Evolutionary conservation across 495 filamentous ascomycete species (phyloP).

Genomic region (Penicillium mononematosum): DNA sequence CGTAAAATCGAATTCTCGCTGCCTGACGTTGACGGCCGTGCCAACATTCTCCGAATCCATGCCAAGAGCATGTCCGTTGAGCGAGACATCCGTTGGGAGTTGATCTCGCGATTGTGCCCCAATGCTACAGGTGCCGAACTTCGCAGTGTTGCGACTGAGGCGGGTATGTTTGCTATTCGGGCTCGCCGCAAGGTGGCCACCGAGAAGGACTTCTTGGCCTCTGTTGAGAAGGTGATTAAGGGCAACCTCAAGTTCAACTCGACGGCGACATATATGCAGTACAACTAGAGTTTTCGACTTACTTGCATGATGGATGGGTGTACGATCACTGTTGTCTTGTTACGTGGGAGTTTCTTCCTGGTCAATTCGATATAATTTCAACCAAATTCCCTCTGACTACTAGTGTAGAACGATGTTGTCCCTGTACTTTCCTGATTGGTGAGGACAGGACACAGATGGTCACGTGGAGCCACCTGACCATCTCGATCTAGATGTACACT

Average conservation of each 20-base stretch:
- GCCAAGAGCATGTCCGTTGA: constrained; percentile 99
- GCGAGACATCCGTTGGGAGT: constrained; percentile 96
- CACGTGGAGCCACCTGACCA: background rate
- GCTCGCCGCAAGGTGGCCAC: constrained; percentile 96
- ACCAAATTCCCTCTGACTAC: background rate
- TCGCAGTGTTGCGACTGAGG: constrained; percentile 95
- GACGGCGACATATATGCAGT: constrained; percentile 97
- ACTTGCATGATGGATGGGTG: constrained; percentile 25
- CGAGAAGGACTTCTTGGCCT: constrained; percentile 98
- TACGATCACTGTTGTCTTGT: constrained; percentile 28
- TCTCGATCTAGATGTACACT: background rate
- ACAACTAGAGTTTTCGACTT: constrained; percentile 66
- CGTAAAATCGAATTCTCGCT: constrained; percentile 98
- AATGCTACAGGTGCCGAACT: constrained; percentile 96
- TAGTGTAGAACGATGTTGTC: background rate
- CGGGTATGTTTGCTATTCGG: constrained; percentile 97
- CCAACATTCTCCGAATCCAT: constrained; percentile 96
- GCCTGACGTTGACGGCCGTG: constrained; percentile 92
- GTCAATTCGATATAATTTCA: constrained; percentile 29
- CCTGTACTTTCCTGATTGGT: constrained; percentile 1
- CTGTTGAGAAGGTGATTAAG: constrained; percentile 99
- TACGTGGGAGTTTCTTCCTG: constrained; percentile 17
- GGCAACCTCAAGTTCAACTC: constrained; percentile 99
- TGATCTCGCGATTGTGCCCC: constrained; percentile 93
- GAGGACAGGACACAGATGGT: background rate